Base-by-base conservation (phyloP, 2,329 filamentous ascomycete genomes). In the Paraconiothyrium sp. region DNA sequence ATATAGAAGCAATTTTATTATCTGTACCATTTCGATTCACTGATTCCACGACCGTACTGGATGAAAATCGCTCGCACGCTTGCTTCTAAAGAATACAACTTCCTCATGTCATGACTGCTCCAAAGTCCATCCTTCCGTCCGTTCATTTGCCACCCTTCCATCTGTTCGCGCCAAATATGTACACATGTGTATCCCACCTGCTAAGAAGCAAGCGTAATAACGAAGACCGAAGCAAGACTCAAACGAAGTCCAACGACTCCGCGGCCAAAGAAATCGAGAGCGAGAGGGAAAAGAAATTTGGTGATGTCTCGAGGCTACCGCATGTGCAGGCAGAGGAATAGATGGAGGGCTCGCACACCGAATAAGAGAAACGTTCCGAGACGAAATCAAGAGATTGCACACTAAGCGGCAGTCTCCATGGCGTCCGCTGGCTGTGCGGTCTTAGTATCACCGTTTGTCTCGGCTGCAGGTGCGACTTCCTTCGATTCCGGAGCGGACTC, bases 381-480 rank as follows among this genome's bases (percentile, higher is more conserved):
- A 11, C 6, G n/a, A 32, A 14, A 14, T n/a, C 16, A 7, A 35
- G 10, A 14, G 9, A 9, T 48, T 32, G 22, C 34, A 32, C 16
- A 16, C 50, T 67, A 66, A 11, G 60, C 58, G 11, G 44, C 54
- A 32, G 63, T 59, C 49, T 67, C 64, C 10, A 61, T 51, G 58
- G 61, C 51, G 48, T 66, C 64, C n/a, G 61, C 59, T 47, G 49
- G 52, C 49, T 41, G 62, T 10, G 65, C 67, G 46, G 43, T 59
- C 6, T 41, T 63, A 10, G 65, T 32, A 5, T 59, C 64, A 32
- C 56, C 60, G 6, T 70, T 65, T 22, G 62, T 63, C 60, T 72
- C 66, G 24, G 59, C 59, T 16, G 64, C 67, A 50, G 70, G 60
- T 14, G 58, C 59, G 30, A 71, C 67, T 35, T 69, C 68, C 43